phyloP scores from a whole-genome alignment of 2,329 filamentous ascomycete species.

The Fusarium hainanense region DNA sequence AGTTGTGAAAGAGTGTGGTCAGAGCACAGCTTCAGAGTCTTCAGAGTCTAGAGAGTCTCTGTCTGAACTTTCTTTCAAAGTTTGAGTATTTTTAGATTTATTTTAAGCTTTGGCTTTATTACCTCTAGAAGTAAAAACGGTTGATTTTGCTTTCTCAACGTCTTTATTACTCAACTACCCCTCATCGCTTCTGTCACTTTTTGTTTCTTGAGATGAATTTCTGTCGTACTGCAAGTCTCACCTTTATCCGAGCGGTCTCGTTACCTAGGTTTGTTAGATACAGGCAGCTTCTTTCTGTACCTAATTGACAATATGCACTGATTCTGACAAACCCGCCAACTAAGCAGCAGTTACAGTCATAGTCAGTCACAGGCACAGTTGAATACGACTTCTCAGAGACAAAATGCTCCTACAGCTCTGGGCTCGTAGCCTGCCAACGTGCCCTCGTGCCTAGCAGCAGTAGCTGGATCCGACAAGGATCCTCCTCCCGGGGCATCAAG shows the following conservation, averaged over 20 bases:
- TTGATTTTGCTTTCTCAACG: slow-evolving; percentile 17
- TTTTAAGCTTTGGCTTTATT: slow-evolving; percentile 16
- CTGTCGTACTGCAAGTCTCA: background rate
- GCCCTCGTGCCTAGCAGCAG: background rate
- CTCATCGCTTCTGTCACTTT: background rate
- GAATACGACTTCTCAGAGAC: background rate
- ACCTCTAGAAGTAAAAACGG: slow-evolving; percentile 4
- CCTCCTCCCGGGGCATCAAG: slow-evolving; percentile 25
- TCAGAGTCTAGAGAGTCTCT: background rate
- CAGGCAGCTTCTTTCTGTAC: background rate
- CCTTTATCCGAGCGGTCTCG: background rate
- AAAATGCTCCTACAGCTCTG: slow-evolving; percentile 3
- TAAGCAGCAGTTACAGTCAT: background rate
- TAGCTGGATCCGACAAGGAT: slow-evolving; percentile 29
- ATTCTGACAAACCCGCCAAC: background rate
- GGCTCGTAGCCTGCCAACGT: slow-evolving; percentile 16
- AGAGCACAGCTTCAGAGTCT: background rate
- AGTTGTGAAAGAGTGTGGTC: background rate
- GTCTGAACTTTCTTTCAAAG: background rate
- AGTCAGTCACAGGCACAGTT: background rate
- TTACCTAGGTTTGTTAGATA: background rate
- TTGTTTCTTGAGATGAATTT: background rate
- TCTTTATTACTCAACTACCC: slow-evolving; percentile 1
- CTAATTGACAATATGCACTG: background rate
- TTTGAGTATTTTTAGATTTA: slow-evolving; percentile 1